Evolutionary conservation across 2,329 filamentous ascomycete genomes (phyloP).

Genomic region (Cyclaneusma minus): DNA sequence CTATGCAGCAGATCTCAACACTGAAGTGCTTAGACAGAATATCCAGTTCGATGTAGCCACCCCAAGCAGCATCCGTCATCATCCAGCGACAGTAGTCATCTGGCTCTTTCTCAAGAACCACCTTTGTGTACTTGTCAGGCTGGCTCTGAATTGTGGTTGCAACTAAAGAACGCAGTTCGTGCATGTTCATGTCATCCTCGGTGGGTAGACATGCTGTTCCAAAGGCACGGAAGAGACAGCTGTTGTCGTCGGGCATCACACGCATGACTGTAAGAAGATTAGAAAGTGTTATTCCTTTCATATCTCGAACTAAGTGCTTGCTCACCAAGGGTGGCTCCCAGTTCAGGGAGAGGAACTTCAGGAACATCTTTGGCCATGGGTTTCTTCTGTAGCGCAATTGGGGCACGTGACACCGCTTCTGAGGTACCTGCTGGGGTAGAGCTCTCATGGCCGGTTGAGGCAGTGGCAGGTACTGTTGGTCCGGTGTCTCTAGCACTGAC

Average conservation of each 20-base stretch:
- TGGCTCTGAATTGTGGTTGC: conserved; percentile 64
- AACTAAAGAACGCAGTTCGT: conserved; percentile 60
- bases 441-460: conserved; percentile 2
- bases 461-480: no score
- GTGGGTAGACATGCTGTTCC: conserved; percentile 56
- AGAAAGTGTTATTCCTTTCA: conserved; percentile 24
- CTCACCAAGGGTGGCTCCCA: conserved; percentile 35
- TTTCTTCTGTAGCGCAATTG: conserved; percentile 14
- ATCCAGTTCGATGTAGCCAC: conserved; percentile 77
- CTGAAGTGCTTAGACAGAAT: conserved; percentile 76
- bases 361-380: conserved; percentile 17
- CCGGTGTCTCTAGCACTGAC: no score
- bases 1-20: conserved; percentile 72
- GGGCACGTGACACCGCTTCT: conserved; percentile 3
- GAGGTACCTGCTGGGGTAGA: background rate
- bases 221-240: conserved; percentile 83
- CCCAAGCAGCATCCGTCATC: conserved; percentile 68
- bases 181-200: conserved; percentile 49
- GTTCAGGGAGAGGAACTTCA: conserved; percentile 26
- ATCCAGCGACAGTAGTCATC: conserved; percentile 73
- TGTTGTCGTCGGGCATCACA: conserved; percentile 95
- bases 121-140: conserved; percentile 57
- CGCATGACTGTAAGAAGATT: conserved; percentile 44
- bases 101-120: conserved; percentile 57
- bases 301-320: conserved; percentile 16